phyloP scores from a whole-genome alignment of 2,329 filamentous ascomycete genomes.

The Botrytis byssoidea region DNA sequence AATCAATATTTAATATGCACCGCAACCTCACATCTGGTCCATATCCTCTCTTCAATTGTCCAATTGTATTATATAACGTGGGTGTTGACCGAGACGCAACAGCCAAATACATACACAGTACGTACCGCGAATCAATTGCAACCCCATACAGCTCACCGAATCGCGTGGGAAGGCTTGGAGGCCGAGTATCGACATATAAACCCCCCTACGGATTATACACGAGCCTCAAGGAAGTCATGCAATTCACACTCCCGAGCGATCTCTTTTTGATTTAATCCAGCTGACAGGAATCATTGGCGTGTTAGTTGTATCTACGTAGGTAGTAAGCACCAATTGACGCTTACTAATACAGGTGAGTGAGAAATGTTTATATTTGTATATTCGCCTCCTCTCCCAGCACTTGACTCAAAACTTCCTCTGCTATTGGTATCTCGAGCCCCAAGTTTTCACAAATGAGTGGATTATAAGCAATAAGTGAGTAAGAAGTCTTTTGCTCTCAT shows the following conservation, averaged over 20 bases:
- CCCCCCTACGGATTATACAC: not conserved
- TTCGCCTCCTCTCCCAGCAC: not conserved
- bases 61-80: not conserved
- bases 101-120: not conserved
- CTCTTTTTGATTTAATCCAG: not conserved
- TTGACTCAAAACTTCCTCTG: not conserved
- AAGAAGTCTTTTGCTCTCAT: constrained; percentile 9
- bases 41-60: not conserved
- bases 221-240: not conserved
- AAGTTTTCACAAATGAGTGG: not conserved
- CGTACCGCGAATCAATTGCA: not conserved
- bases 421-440: not conserved
- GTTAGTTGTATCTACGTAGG: not conserved
- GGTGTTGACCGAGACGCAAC: not conserved
- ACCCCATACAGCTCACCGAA: not conserved
- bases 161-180: not conserved
- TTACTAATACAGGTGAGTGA: constrained; percentile 8
- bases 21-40: not conserved
- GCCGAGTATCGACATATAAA: not conserved
- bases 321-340: not conserved
- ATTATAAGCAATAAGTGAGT: not conserved
- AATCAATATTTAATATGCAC: constrained; percentile 10
- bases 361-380: not conserved
- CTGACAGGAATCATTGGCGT: not conserved
- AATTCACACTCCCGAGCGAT: not conserved